These are phyloP conservation scores for Ophiostoma ips DNA, from an alignment of 2,329 filamentous ascomycete genomes.

Conservation along the genomic window DNA sequence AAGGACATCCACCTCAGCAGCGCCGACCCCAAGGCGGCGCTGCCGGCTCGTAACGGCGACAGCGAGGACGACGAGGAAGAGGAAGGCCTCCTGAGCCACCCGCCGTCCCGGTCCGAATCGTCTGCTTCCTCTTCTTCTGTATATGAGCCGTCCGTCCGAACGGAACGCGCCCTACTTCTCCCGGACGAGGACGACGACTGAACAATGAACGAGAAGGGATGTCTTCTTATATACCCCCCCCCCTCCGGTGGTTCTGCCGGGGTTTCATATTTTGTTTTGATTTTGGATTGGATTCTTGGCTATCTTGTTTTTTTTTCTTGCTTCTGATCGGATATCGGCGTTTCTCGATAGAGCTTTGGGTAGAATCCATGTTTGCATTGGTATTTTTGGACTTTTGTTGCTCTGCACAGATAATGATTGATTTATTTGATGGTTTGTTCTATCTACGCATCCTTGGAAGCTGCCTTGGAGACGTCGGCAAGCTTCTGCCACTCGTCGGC, in stretches of 20 bases:
- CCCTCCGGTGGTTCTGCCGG: no score
- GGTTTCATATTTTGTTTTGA: no score
- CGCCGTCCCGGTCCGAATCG: no score
- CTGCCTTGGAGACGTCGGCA: not conserved
- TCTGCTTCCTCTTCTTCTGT: not conserved
- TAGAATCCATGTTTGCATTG: not conserved
- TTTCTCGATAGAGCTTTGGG: not conserved
- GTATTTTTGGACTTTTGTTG: no score
- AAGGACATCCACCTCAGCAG: conserved; percentile 38
- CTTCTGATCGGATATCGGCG: no score
- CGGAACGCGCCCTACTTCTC: conserved; percentile 6
- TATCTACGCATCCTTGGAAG: not conserved
- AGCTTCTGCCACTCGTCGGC: conserved; percentile 17
- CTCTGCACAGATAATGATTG: no score
- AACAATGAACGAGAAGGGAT: not conserved
- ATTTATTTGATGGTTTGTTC: not conserved
- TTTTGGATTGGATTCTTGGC: no score
- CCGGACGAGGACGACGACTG: not conserved
- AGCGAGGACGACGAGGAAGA: not conserved
- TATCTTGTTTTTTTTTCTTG: no score
- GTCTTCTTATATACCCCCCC: not conserved
- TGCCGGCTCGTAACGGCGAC: not conserved
- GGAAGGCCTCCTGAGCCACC: conserved; percentile 1
- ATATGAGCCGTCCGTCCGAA: not conserved
- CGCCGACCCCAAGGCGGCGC: not conserved